These are phyloP conservation scores for Lactarius evosmus DNA, from an alignment of 768 basidiomycete species.

Conservation along the genomic window DNA sequence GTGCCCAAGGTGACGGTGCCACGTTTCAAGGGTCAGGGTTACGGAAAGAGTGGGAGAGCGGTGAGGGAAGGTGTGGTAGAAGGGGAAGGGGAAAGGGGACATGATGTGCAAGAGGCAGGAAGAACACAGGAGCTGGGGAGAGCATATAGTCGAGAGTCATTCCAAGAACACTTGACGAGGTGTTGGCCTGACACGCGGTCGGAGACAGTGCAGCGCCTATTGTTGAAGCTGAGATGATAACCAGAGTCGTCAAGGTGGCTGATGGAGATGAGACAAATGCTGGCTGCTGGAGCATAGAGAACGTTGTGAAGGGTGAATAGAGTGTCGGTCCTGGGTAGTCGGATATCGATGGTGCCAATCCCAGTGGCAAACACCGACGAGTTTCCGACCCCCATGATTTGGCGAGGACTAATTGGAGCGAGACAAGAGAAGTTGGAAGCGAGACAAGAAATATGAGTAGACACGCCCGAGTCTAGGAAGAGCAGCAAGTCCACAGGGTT, in stretches of 20 bases:
- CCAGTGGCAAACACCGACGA: conserved; percentile 31
- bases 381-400: conserved; percentile 34
- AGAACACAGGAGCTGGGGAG: background rate
- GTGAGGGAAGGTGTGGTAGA: too few relatives aligned
- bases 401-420: conserved; percentile 29
- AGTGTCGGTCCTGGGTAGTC: too few relatives aligned
- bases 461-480: conserved; percentile 34
- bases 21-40: background rate
- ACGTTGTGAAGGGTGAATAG: conserved; percentile 25
- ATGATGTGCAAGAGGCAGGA: too few relatives aligned
- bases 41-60: too few relatives aligned
- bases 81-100: too few relatives aligned
- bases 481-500: background rate
- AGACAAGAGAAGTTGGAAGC: conserved; percentile 31
- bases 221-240: too few relatives aligned
- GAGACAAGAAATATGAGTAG: conserved; percentile 31
- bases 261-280: conserved; percentile 26
- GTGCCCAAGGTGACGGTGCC: conserved; percentile 1
- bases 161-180: too few relatives aligned
- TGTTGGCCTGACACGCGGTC: accelerated
- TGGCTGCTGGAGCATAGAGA: conserved; percentile 27
- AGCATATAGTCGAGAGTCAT: background rate
- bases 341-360: too few relatives aligned
- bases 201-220: background rate
- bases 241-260: background rate